Evolutionary conservation across 306 rosid species (phyloP), one percentile per base, ranked within the genome.

Genomic region (Dryas octopetala): DNA sequence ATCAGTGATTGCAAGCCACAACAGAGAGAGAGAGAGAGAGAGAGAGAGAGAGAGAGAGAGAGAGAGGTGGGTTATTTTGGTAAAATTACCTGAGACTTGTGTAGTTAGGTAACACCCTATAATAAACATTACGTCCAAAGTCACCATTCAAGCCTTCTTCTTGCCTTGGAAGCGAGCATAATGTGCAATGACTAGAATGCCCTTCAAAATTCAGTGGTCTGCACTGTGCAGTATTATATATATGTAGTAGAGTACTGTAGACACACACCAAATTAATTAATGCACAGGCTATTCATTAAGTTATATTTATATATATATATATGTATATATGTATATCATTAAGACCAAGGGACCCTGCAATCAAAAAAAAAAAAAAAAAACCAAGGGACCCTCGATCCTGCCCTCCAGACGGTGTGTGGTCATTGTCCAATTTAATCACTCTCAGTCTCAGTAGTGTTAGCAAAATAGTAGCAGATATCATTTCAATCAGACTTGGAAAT

Each of bases 151-250:
- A 52, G 78, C 60, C 79, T 32, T 32, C 76, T 67, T 63, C 85
- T 77, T 77, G 82, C 82, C 85, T 82, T 77, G 48, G 67, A 82
- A 82, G 82, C 85, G 54, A 77, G 70, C n/a, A 4, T 44, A 73
- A 43, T 15, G 6, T 0, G 26, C 4, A 59, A 49, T 51, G 64
- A 62, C 75, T 13, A 7, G 1, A 73, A 46, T 62, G 68, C 75
- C 74, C 78, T 59, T 44, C 26, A 8, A 13, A 32, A 1, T 32
- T 32, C 38, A 32, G 38, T 32, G 38, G 38, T 32, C 38, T 32
- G 38, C 38, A 32, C 3, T 32, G 38, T 1, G 38, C 2, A 32
- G 38, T 32, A 32, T 32, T 32, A 32, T 32, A 32, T 32, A 23
- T 23, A 23, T 23, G 23, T 23, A 32, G 57, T 48, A 49, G 49